phyloP scores from a whole-genome alignment of 2,329 filamentous ascomycete species.

The Fusarium sp. region DNA sequence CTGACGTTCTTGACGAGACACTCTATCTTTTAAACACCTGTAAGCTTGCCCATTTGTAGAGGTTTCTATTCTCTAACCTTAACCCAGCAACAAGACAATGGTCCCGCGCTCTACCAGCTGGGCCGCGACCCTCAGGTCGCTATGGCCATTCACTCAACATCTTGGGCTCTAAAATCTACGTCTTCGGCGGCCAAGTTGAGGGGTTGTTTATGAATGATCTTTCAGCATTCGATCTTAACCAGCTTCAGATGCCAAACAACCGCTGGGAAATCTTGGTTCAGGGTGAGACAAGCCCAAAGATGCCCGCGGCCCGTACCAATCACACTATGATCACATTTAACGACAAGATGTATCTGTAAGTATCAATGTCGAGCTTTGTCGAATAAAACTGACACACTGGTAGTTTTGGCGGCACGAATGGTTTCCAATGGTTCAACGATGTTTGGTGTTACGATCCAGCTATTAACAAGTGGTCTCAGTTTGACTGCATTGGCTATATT shows the following conservation, averaged over 20 bases:
- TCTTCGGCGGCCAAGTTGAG: constrained; percentile 97
- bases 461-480: constrained; percentile 83
- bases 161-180: constrained; percentile 93
- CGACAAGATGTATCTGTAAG: constrained; percentile 92
- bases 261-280: constrained; percentile 92
- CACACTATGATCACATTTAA: constrained; percentile 92
- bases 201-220: constrained; percentile 98
- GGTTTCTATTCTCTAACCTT: constrained; percentile 28
- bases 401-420: constrained; percentile 97
- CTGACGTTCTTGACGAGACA: constrained; percentile 91
- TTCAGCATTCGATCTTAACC: constrained; percentile 94
- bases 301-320: constrained; percentile 92
- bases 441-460: constrained; percentile 95
- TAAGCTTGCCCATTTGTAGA: constrained; percentile 59
- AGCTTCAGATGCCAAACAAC: constrained; percentile 88
- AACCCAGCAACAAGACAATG: constrained; percentile 90
- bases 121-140: constrained; percentile 84
- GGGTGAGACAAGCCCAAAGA: constrained; percentile 62
- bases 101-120: constrained; percentile 91
- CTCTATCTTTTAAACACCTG: constrained; percentile 97
- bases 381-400: constrained; percentile 15
- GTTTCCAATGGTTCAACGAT: constrained; percentile 97
- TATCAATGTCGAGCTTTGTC: constrained; percentile 32
- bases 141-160: constrained; percentile 98
- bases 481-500: constrained; percentile 98